phyloP scores from a whole-genome alignment of 2,329 filamentous ascomycete genomes.

The Diaporthe capsici region DNA sequence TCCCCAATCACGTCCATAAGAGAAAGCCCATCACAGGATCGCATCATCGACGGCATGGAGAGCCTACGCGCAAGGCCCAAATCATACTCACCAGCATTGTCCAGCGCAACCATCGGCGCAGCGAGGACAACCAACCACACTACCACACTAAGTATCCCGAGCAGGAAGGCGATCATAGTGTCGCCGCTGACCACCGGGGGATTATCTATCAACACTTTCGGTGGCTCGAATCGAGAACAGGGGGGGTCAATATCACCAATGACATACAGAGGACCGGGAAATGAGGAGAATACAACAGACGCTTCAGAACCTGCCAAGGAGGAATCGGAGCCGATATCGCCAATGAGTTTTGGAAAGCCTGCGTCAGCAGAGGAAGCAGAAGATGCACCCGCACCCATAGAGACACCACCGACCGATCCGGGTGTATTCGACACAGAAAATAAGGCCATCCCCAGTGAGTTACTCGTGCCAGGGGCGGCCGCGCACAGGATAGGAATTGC shows the following conservation, averaged over 20 bases:
- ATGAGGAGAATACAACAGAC: neutral
- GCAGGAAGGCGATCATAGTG: neutral
- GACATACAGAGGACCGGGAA: neutral
- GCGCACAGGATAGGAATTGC: neutral
- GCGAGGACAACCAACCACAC: slow-evolving; percentile 18
- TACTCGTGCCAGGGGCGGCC: neutral
- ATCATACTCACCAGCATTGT: slow-evolving; percentile 30
- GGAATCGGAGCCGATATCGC: slow-evolving; percentile 24
- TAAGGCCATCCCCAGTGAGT: neutral
- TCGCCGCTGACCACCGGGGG: neutral
- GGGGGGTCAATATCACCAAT: slow-evolving; percentile 24
- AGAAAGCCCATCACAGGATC: neutral
- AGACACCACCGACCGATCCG: neutral
- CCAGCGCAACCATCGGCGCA: neutral
- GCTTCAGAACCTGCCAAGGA: neutral
- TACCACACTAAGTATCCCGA: neutral
- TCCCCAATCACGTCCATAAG: slow-evolving; percentile 28
- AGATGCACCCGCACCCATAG: neutral
- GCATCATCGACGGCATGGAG: neutral
- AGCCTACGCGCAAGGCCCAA: slow-evolving; percentile 10
- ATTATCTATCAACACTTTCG: slow-evolving; percentile 2
- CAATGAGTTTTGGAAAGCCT: slow-evolving; percentile 10
- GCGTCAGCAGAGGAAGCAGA: neutral
- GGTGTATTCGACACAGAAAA: neutral
- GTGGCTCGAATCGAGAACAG: neutral